Evolutionary conservation across 1,139 yeast genomes (phyloP).

Genomic region (Sugiyamaella grinbergsii): DNA sequence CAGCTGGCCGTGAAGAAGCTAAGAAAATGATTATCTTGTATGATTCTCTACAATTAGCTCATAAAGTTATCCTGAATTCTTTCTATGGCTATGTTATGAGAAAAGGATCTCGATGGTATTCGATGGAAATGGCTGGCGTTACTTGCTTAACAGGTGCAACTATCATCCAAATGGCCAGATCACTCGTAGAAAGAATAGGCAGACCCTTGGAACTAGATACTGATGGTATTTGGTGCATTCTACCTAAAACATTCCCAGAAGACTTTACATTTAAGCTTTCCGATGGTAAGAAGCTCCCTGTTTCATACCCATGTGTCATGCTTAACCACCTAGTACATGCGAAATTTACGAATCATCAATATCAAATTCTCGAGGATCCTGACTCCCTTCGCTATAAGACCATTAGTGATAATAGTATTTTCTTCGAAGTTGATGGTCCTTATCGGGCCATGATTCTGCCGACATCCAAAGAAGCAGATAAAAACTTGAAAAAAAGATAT

Average conservation of each 20-base stretch:
- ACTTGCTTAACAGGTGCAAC: constrained; percentile 98
- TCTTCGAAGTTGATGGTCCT: constrained; percentile 98
- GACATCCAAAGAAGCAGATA: constrained; percentile 96
- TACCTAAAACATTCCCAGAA: constrained; percentile 92
- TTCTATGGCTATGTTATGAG: constrained; percentile 99
- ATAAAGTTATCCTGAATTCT: constrained; percentile 93
- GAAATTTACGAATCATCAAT: constrained; percentile 89
- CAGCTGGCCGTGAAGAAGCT: constrained; percentile 74
- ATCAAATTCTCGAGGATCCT: constrained; percentile 81
- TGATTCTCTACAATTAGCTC: constrained; percentile 95
- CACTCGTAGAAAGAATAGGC: constrained; percentile 90
- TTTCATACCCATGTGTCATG: constrained; percentile 97
- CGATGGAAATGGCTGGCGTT: constrained; percentile 99
- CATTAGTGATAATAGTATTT: constrained; percentile 87
- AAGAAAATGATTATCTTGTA: constrained; percentile 90
- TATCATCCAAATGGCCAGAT: constrained; percentile 94
- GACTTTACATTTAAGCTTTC: constrained; percentile 69
- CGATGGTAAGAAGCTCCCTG: constrained; percentile 73
- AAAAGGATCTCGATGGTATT: constrained; percentile 98
- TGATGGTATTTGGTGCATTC: constrained; percentile 99
- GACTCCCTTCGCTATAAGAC: constrained; percentile 68
- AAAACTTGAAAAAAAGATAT: constrained; percentile 92
- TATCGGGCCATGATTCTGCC: constrained; percentile 97
- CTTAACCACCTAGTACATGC: constrained; percentile 90
- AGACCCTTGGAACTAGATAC: constrained; percentile 96